Base-by-base conservation (phyloP, 116 monocot species). In the Phalaenopsis hybrid region DNA sequence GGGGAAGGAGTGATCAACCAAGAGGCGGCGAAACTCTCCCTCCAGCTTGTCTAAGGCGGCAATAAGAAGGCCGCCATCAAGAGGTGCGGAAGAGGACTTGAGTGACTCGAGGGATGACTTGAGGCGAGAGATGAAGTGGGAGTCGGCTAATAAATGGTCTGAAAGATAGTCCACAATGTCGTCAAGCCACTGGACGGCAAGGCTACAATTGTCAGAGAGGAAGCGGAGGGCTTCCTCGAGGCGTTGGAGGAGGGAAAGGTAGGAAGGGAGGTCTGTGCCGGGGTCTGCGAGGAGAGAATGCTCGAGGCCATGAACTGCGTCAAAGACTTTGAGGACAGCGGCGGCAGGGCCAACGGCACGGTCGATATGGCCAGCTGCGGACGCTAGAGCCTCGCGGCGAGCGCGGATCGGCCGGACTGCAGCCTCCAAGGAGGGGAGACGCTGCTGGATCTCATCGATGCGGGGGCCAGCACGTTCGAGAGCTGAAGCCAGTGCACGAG, bases 261-360 rank as follows among this genome's bases (percentile, higher is more conserved):
- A 94, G 43, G 80, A 86, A 28, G 79, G 50, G 48, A 91, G 92
- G 77, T 94, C 94, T 44, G 48, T 20, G 43, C 85, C 49, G 58
- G 86, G 89, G 37, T 88, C 89, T 44, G 88, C 84, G 83, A 92
- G 87, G 50, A 94, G 86, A 4, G 92, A 76, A 15, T 50, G 83
- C 81, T 94, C 95, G 52, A 95, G 92, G 63, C 92, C 95, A 78
- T 92, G 95, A 25, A 95, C 89, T 44, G 95, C 95, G 81, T 95
- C 95, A 85, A 95, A 95, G 5, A 95, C 92, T 77, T 89, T 90
- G 45, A 95, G 95, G 58, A 95, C 95, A 1, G 91, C 95, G 17
- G 95, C 90, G 57, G 94, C 94, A 70, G 89, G 89, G 70, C 85
- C 89, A 16, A 92, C 88, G 34, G 94, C 92, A 13, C 90, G 87